These are phyloP conservation scores for Henckelia pumila DNA, from an alignment of 257 asterid genomes.

Conservation along the genomic window DNA sequence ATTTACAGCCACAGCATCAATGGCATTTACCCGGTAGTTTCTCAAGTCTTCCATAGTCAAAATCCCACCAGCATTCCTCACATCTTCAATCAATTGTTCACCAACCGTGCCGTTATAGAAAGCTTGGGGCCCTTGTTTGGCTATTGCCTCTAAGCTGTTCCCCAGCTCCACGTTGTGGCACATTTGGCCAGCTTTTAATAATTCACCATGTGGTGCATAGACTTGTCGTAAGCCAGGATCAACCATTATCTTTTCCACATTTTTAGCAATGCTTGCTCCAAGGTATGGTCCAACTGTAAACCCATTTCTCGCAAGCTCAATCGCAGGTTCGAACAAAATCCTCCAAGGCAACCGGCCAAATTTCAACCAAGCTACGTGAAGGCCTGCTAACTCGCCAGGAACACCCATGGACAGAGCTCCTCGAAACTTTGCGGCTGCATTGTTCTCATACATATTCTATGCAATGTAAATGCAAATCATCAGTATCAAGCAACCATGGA, in stretches of 20 bases:
- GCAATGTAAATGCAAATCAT: conserved; percentile 21
- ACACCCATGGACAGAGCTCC: conserved; percentile 84
- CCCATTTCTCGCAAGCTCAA: conserved; percentile 80
- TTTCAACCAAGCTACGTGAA: conserved; percentile 69
- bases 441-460: conserved; percentile 77
- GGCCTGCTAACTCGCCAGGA: conserved; percentile 95
- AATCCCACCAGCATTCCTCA: conserved; percentile 72
- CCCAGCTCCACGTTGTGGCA: conserved; percentile 85
- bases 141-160: conserved; percentile 57
- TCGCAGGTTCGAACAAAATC: conserved; percentile 62
- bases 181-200: conserved; percentile 61
- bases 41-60: conserved; percentile 79
- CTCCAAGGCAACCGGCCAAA: conserved; percentile 79
- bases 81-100: conserved; percentile 57
- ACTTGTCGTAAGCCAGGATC: conserved; percentile 68
- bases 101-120: conserved; percentile 77
- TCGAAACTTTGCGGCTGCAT: conserved; percentile 37
- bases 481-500: not conserved
- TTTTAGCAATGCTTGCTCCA: conserved; percentile 33
- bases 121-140: conserved; percentile 72
- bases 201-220: conserved; percentile 66
- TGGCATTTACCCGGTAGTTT: conserved; percentile 52
- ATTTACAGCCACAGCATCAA: conserved; percentile 50
- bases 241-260: conserved; percentile 31
- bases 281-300: conserved; percentile 60